Base-by-base conservation (phyloP, 345 rosid genomes). In the Aegle marmelos region DNA sequence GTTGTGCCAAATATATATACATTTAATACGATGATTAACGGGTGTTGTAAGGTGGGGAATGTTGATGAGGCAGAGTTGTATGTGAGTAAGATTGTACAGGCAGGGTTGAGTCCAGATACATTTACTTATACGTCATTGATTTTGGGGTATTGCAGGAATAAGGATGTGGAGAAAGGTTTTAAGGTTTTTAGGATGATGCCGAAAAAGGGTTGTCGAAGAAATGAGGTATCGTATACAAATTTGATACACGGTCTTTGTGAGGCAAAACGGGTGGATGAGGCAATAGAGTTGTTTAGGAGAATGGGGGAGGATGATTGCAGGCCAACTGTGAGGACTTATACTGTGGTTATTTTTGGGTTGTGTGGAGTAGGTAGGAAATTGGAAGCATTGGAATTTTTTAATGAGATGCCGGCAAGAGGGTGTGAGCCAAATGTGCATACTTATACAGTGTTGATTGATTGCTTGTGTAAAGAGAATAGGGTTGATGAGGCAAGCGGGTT, bases 201-300 rank as follows among this genome's bases (percentile, higher is more conserved):
- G 1, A 80, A 50, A 62, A 93, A 87, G 83, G 92, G 97, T 45
- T 89, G 92, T 54, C 84, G 50, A 34, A 88, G 94, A 83, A 93
- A 93, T 86, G 90, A 86, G 82, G 97, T 94, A 75, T 86, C 98
- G 0, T 95, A 93, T 80, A 90, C 90, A 8, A 83, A 82, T 63
- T 94, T 95, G 78, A 87, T 95, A 36, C 95, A 91, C 76, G 98
- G 98, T 73, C 91, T 95, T 37, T 93, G 97, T 75, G 90, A 88
- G 75, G 90, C 78, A 36, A 82, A 85, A 73, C 85, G 88, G 78
- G 71, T 95, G 22, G 93, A 91, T 83, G 93, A 91, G 75, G 98
- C 92, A 39, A 71, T 93, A 75, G 65, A 85, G 9, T 83, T 95
- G 91, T 84, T 87, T 80, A 71, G 72, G 80, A 74, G 77, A 79